Evolutionary conservation across 257 asterid species (phyloP).

Genomic region (Solanum infundibuliforme): DNA sequence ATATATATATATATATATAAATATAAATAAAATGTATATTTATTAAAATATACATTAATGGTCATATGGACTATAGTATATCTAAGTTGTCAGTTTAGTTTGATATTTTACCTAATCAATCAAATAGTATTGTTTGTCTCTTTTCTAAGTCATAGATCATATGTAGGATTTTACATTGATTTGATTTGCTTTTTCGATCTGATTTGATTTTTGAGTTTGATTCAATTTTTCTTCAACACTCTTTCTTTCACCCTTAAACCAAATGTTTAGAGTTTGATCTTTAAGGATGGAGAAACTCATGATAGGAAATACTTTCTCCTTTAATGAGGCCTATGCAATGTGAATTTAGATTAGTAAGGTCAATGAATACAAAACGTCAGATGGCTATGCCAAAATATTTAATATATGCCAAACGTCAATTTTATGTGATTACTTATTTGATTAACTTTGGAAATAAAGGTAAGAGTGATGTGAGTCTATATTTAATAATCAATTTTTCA

Average conservation of each 20-base stretch:
- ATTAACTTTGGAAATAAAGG: neutral
- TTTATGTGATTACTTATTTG: neutral
- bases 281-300: neutral
- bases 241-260: neutral
- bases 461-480: neutral
- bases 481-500: neutral
- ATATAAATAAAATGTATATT: no score
- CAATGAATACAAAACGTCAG: neutral
- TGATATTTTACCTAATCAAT: neutral
- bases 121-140: neutral
- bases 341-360: neutral
- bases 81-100: neutral
- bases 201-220: no score
- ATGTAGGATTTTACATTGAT: neutral
- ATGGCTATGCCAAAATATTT: neutral
- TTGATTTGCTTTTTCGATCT: no score
- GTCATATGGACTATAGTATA: no score
- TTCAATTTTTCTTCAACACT: neutral
- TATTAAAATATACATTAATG: no score
- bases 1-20: no score
- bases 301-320: neutral
- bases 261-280: neutral
- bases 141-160: neutral
- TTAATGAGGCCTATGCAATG: fast-evolving
- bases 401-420: neutral